Evolutionary conservation across 2,329 filamentous ascomycete genomes (phyloP).

Genomic region (Plectosphaerella plurivora): DNA sequence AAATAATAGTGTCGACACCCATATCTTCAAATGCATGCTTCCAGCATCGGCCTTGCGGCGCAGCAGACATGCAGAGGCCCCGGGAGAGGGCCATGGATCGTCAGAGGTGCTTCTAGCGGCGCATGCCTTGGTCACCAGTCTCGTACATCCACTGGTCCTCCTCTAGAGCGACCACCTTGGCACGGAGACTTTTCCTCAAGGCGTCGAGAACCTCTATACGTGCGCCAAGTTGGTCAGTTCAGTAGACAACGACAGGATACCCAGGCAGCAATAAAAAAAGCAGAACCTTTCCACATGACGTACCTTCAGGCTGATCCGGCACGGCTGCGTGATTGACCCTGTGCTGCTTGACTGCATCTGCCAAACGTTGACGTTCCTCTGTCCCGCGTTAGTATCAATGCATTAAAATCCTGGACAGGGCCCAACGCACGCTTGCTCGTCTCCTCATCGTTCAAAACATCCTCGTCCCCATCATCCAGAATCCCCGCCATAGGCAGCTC

Average conservation of each 20-base stretch:
- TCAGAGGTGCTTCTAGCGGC: not conserved
- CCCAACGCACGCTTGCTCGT: constrained; percentile 48
- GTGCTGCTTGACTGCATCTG: constrained; percentile 59
- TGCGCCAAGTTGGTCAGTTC: not conserved
- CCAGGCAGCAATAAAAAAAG: not conserved
- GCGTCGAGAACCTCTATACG: constrained; percentile 63
- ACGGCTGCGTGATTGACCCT: constrained; percentile 49
- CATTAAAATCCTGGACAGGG: not conserved
- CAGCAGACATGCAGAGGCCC: not conserved
- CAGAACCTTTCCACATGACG: constrained; percentile 2
- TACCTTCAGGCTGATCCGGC: constrained; percentile 51
- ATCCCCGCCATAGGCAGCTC: constrained; percentile 49
- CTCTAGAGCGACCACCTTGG: constrained; percentile 67
- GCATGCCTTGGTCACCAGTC: constrained; percentile 43
- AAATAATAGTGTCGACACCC: no score
- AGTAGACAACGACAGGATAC: constrained; percentile 1
- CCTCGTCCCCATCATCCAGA: constrained; percentile 51
- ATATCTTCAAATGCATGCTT: no score
- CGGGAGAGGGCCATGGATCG: not conserved
- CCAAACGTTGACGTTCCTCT: constrained; percentile 57
- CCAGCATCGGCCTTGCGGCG: not conserved
- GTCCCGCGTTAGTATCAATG: constrained; percentile 5
- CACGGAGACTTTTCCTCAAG: constrained; percentile 64
- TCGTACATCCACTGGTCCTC: constrained; percentile 94
- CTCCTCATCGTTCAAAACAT: constrained; percentile 50